A percentile compares a stretch with the other conserved stretches of the same genome.
Conservation (phyloP, 2,329 filamentous ascomycete species). For the Penicillium sp. region DNA sequence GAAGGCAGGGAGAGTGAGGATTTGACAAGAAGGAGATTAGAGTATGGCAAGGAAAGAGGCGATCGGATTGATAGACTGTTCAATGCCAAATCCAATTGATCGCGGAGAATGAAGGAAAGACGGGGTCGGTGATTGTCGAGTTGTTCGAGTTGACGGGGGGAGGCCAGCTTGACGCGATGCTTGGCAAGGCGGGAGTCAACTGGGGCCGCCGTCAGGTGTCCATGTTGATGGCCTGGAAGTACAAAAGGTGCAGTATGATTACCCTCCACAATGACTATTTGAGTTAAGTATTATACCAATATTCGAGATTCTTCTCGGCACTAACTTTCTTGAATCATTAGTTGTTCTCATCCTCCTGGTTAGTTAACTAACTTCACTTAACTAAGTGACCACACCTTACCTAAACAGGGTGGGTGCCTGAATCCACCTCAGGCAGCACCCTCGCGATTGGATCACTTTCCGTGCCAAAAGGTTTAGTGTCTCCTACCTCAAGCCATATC, state of each 20-base stretch:
- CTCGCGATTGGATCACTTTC: constrained; percentile 6
- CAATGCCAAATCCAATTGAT: constrained; percentile 16
- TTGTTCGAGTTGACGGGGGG: constrained; percentile 11
- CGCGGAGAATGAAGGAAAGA: constrained; percentile 23
- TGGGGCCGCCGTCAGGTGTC: constrained; percentile 1
- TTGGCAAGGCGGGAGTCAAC: constrained; percentile 18
- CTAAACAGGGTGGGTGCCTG: constrained; percentile 20
- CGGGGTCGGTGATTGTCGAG: constrained; percentile 6
- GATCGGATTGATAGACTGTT: constrained; percentile 3
- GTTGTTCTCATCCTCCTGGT: not conserved
- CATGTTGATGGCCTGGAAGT: not conserved
- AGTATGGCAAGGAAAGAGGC: constrained; percentile 13
- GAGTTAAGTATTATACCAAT: no score
- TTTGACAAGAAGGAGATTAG: not conserved
- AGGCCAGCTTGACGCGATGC: constrained; percentile 20
- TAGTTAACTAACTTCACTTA: not conserved
- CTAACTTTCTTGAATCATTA: not conserved
- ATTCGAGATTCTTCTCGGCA: no score
- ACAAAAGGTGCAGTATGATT: not conserved
- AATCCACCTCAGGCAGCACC: constrained; percentile 22
- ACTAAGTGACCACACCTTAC: not conserved
- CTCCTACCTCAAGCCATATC: not conserved
- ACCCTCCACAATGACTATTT: not conserved
- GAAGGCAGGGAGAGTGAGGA: constrained; percentile 20
- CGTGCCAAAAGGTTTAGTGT: not conserved